Evolutionary conservation across 768 basidiomycete species (phyloP).

Genomic region (Russula sp.): DNA sequence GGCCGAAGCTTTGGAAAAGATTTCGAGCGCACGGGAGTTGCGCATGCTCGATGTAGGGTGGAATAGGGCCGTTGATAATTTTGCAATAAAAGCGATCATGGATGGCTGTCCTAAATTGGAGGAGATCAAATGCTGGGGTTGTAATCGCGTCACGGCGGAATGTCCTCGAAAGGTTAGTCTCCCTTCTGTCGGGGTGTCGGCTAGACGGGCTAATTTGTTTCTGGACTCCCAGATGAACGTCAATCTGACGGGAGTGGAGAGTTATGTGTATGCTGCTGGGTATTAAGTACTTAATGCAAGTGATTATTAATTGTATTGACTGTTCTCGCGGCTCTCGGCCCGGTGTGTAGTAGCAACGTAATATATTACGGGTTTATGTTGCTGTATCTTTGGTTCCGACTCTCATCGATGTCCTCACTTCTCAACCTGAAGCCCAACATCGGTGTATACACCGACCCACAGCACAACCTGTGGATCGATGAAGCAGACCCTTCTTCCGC

Average conservation of each 20-base stretch:
- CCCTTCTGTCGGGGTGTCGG: not conserved
- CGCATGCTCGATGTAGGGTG: conserved; percentile 75
- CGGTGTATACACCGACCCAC: conserved; percentile 30
- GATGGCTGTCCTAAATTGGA: conserved; percentile 43
- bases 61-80: conserved; percentile 82
- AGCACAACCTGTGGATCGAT: conserved; percentile 33
- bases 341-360: not conserved
- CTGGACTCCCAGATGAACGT: conserved; percentile 16
- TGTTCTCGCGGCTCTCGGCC: conserved; percentile 2
- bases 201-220: not conserved
- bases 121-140: conserved; percentile 55
- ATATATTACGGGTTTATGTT: not conserved
- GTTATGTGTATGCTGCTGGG: conserved; percentile 19
- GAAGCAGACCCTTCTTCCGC: conserved; percentile 34
- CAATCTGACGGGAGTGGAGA: conserved; percentile 35
- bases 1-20: conserved; percentile 45
- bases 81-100: conserved; percentile 68
- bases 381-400: not conserved
- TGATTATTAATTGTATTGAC: not conserved
- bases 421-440: conserved; percentile 27
- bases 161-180: conserved; percentile 51
- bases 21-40: conserved; percentile 43
- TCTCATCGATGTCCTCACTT: conserved; percentile 7
- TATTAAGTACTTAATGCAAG: not conserved
- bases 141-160: conserved; percentile 46